These are phyloP conservation scores for Talaromyces marneffei DNA, from an alignment of 2,329 filamentous ascomycete genomes.

Conservation along the genomic window DNA sequence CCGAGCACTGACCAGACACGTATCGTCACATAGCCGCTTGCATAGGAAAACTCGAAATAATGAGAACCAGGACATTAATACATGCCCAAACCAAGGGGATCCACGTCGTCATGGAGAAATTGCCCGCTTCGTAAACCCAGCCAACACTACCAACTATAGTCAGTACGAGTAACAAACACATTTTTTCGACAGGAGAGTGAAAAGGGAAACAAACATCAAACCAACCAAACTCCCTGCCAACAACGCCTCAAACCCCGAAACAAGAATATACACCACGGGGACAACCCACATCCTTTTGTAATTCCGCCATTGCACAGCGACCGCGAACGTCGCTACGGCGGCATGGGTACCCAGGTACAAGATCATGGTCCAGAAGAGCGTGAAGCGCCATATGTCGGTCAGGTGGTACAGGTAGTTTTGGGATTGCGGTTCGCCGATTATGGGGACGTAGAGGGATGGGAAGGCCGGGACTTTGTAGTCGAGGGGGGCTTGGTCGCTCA, in stretches of 20 bases:
- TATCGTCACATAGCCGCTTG: conserved; percentile 68
- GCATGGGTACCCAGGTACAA: conserved; percentile 71
- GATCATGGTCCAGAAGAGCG: conserved; percentile 77
- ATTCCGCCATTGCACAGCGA: conserved; percentile 59
- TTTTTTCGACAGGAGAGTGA: background rate
- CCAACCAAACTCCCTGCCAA: conserved; percentile 78
- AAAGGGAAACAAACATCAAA: conserved; percentile 56
- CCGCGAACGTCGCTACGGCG: conserved; percentile 63
- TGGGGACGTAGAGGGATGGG: conserved; percentile 74
- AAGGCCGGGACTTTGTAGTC: conserved; percentile 67
- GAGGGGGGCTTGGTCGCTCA: conserved; percentile 42
- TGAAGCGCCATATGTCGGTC: conserved; percentile 79
- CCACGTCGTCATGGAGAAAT: conserved; percentile 91
- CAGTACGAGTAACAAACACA: background rate
- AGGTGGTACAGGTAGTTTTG: conserved; percentile 65
- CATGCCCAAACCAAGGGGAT: conserved; percentile 84
- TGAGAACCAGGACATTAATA: conserved; percentile 74
- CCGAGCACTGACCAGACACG: background rate
- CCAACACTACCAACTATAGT: conserved; percentile 53
- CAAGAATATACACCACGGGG: conserved; percentile 62
- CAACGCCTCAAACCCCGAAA: conserved; percentile 70
- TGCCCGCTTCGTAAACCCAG: conserved; percentile 73
- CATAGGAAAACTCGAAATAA: conserved; percentile 87
- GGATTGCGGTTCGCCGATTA: conserved; percentile 52
- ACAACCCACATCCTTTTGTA: conserved; percentile 59